Evolutionary conservation across 2,329 filamentous ascomycete species (phyloP).

Genomic region (Aspergillus thermomutatus): DNA sequence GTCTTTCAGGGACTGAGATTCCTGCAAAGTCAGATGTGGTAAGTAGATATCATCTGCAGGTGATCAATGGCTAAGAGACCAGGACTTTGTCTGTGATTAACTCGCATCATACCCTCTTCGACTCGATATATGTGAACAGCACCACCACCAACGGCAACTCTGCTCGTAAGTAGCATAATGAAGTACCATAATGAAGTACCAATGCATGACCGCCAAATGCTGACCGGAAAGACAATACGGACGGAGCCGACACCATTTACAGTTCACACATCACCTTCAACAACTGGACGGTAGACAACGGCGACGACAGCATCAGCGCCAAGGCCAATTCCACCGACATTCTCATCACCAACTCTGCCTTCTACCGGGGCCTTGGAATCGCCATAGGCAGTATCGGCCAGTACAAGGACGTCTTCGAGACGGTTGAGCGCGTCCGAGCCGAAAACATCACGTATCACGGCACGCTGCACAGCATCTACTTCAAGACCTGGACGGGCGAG

Average conservation of each 20-base stretch:
- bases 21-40: slow-evolving; percentile 60
- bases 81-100: slow-evolving; percentile 53
- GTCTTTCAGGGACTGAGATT: slow-evolving; percentile 20
- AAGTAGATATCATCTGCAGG: slow-evolving; percentile 1
- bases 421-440: slow-evolving; percentile 49
- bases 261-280: slow-evolving; percentile 52
- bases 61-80: not conserved
- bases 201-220: not conserved
- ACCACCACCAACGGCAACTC: slow-evolving; percentile 3
- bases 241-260: slow-evolving; percentile 54
- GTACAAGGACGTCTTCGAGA: slow-evolving; percentile 48
- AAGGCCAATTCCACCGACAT: slow-evolving; percentile 59
- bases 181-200: not conserved
- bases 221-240: slow-evolving; percentile 33
- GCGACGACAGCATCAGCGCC: slow-evolving; percentile 53
- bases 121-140: slow-evolving; percentile 54
- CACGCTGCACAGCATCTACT: slow-evolving; percentile 46
- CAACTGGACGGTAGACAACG: slow-evolving; percentile 51
- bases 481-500: slow-evolving; percentile 59
- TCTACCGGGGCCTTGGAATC: slow-evolving; percentile 52
- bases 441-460: slow-evolving; percentile 47
- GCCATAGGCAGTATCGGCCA: slow-evolving; percentile 59
- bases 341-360: slow-evolving; percentile 47
- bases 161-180: not conserved
- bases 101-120: slow-evolving; percentile 46